Percentiles rank a stretch among this genome's conserved stretches.
Conservation (phyloP, 768 basidiomycete genomes). For the Trametes cubensis region DNA sequence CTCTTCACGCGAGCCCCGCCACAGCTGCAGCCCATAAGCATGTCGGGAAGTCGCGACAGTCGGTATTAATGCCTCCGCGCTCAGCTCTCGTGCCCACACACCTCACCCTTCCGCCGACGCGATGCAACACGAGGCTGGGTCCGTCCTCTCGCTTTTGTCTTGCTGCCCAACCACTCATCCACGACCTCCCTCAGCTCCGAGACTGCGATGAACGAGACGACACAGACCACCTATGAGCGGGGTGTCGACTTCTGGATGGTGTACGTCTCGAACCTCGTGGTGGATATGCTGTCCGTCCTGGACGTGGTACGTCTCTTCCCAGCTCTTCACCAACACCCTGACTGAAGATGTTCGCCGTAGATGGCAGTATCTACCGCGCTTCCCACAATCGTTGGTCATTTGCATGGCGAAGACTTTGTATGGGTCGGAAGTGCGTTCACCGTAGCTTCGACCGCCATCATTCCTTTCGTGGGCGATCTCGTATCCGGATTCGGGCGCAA, state of each 20-base stretch:
- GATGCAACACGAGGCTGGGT: no score
- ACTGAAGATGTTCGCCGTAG: background rate
- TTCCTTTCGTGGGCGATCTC: slow-evolving; percentile 38
- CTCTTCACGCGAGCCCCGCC: no score
- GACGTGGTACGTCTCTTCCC: slow-evolving; percentile 8
- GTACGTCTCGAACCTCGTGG: slow-evolving; percentile 10
- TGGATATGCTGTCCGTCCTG: slow-evolving; percentile 20
- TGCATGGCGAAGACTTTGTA: slow-evolving; percentile 27
- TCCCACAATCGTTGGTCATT: slow-evolving; percentile 21
- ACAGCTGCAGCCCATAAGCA: no score
- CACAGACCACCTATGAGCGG: no score
- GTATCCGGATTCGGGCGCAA: slow-evolving; percentile 40
- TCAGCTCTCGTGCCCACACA: no score
- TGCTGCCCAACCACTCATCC: no score
- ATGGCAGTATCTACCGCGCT: slow-evolving; percentile 30
- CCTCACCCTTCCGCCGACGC: no score
- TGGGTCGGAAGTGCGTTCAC: slow-evolving; percentile 38
- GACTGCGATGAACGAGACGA: no score
- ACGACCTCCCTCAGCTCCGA: no score
- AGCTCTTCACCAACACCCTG: background rate
- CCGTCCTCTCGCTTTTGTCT: no score
- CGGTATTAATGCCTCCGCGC: no score
- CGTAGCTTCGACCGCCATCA: slow-evolving; percentile 38
- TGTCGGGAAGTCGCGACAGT: no score
- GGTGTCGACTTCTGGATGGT: slow-evolving; percentile 24